A percentile compares a stretch with the other conserved stretches of the same genome.
phyloP scores from a whole-genome alignment of 305 asterid genomes.

The Fraxinus ornus region DNA sequence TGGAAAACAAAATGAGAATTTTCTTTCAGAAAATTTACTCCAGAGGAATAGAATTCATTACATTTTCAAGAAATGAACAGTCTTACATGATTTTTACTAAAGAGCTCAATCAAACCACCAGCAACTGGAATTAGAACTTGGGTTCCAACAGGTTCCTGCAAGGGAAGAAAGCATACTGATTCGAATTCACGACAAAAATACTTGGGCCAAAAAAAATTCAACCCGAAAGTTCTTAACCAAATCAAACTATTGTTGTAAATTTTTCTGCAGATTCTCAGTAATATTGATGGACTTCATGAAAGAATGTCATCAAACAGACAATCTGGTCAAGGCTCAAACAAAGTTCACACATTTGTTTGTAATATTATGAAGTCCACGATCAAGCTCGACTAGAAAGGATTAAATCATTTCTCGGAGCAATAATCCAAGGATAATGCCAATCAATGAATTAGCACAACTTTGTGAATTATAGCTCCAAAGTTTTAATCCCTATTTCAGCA shows the following conservation, averaged over 20 bases:
- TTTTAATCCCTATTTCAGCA: not conserved
- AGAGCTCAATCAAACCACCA: conserved; percentile 73
- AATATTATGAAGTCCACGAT: not conserved
- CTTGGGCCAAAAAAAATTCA: no score
- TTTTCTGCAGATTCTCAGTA: not conserved
- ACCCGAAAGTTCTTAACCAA: not conserved
- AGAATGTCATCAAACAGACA: not conserved
- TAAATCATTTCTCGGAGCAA: not conserved
- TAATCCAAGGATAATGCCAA: not conserved
- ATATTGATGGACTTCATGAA: not conserved
- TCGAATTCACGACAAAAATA: not conserved
- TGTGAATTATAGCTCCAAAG: not conserved
- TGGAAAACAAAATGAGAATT: conserved; percentile 22
- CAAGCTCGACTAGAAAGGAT: not conserved
- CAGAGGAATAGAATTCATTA: not conserved
- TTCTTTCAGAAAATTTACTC: not conserved
- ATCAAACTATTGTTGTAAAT: not conserved
- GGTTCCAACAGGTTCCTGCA: conserved; percentile 64
- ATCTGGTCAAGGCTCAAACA: not conserved
- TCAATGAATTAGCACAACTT: not conserved
- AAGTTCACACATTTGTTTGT: not conserved
- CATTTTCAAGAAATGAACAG: not conserved
- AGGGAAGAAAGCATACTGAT: not conserved
- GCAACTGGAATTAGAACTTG: conserved; percentile 63
- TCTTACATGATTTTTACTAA: conserved; percentile 49